A percentile compares a stretch with the other conserved stretches of the same genome.
Conservation (phyloP, 192 early-diverging fungal species). For the Backusella australiensis region DNA sequence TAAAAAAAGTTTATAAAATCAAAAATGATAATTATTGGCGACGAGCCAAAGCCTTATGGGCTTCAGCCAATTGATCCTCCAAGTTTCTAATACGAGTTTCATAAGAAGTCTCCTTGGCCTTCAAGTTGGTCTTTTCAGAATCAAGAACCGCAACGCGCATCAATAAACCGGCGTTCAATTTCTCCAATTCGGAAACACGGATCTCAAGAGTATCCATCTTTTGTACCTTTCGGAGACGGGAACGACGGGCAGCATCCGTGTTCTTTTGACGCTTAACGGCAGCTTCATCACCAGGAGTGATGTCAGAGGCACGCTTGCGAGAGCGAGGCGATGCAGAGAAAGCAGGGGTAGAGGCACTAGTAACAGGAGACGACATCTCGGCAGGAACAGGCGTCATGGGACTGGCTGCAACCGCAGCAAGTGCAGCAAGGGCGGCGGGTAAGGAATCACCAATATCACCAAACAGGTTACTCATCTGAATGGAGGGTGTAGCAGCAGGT, state of each 20-base stretch:
- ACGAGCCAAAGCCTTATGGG: constrained; percentile 42
- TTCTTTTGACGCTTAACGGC: constrained; percentile 68
- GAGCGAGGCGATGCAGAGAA: constrained; percentile 10
- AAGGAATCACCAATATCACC: constrained; percentile 13
- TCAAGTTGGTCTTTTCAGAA: constrained; percentile 46
- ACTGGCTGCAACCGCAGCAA: neutral
- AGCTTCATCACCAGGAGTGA: constrained; percentile 41
- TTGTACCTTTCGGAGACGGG: constrained; percentile 81
- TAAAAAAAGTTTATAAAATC: too few species aligned
- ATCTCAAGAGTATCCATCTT: constrained; percentile 81
- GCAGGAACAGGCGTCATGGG: neutral
- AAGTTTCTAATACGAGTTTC: constrained; percentile 46
- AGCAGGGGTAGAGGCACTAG: constrained; percentile 4
- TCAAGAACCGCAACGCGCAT: constrained; percentile 49
- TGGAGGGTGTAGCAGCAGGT: neutral
- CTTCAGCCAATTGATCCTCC: constrained; percentile 51
- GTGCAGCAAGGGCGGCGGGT: constrained; percentile 16
- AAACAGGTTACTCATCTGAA: constrained; percentile 8
- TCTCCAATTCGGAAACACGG: constrained; percentile 77
- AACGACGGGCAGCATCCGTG: constrained; percentile 94
- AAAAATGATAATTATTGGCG: neutral
- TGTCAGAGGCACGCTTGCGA: constrained; percentile 14
- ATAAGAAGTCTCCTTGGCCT: constrained; percentile 43
- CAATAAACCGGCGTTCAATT: constrained; percentile 61
- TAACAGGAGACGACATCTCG: constrained; percentile 1